phyloP scores from a whole-genome alignment of 1,139 yeast species.

The Diutina catenulata region DNA sequence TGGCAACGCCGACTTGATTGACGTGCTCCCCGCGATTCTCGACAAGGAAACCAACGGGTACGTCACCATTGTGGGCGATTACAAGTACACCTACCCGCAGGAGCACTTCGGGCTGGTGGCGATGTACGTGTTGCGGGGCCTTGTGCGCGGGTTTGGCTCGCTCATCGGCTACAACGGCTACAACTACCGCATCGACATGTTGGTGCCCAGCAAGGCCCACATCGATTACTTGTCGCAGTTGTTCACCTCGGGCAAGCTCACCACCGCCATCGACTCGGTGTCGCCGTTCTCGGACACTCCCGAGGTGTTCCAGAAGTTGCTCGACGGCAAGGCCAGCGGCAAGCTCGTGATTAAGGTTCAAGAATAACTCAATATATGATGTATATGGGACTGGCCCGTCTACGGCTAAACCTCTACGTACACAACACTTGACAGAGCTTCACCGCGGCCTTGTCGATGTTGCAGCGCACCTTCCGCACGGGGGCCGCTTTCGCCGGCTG shows the following conservation, averaged over 20 bases:
- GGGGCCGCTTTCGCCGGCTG: too few species aligned
- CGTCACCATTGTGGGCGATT: constrained; percentile 38
- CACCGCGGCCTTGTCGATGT: too few species aligned
- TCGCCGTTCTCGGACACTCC: constrained; percentile 36
- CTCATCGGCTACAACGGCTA: constrained; percentile 11
- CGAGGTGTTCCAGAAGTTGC: constrained; percentile 36
- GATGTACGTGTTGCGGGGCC: constrained; percentile 6
- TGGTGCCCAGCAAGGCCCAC: too few species aligned
- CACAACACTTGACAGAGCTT: too few species aligned
- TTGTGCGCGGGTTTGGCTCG: constrained; percentile 8
- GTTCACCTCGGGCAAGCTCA: constrained; percentile 28
- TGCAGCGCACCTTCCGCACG: too few species aligned
- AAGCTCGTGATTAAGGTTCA: constrained; percentile 37
- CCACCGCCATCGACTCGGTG: constrained; percentile 41
- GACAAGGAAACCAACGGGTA: constrained; percentile 19
- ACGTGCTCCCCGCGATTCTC: constrained; percentile 18
- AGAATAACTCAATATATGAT: too few species aligned
- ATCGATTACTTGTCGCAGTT: too few species aligned
- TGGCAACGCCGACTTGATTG: constrained; percentile 18
- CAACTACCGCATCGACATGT: constrained; percentile 10
- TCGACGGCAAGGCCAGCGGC: constrained; percentile 43
- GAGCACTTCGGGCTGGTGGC: constrained; percentile 5
- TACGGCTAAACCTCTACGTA: too few species aligned
- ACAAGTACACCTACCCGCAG: constrained; percentile 17
- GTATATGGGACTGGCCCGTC: too few species aligned